Percentiles rank a stretch among this genome's conserved stretches.
Evolutionary conservation across 345 rosid species (phyloP).

Genomic region (Bruguiera gymnorhiza): DNA sequence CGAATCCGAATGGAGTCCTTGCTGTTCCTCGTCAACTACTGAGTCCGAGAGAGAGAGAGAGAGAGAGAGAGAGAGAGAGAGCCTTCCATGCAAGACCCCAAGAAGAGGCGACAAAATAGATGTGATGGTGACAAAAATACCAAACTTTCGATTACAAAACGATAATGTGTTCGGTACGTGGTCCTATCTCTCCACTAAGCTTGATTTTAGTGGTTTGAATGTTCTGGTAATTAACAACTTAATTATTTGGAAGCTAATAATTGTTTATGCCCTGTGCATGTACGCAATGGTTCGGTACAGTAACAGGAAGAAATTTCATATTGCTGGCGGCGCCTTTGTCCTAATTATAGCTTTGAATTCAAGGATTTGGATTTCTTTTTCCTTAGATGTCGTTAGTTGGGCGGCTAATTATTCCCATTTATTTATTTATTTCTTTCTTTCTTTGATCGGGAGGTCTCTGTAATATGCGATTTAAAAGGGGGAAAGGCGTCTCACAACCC

Average conservation of each 20-base stretch:
- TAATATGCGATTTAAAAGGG: too few relatives aligned
- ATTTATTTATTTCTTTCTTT: too few relatives aligned
- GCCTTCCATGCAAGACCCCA: not conserved
- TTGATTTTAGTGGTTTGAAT: not conserved
- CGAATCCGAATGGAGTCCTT: not conserved
- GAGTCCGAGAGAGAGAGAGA: not conserved
- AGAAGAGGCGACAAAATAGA: not conserved
- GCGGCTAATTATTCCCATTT: too few relatives aligned
- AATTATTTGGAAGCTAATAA: not conserved
- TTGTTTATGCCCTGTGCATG: not conserved
- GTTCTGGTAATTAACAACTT: not conserved
- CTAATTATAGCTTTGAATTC: too few relatives aligned
- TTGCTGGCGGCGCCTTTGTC: too few relatives aligned
- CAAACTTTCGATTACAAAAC: slow-evolving; percentile 13
- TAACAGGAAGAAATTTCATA: not conserved
- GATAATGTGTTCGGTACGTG: slow-evolving; percentile 15
- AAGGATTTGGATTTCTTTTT: too few relatives aligned
- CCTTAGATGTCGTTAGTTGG: too few relatives aligned
- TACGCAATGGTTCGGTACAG: not conserved
- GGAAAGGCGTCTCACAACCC: too few relatives aligned
- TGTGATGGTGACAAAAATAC: not conserved
- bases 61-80: not conserved
- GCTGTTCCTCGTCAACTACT: not conserved
- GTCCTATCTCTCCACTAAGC: not conserved
- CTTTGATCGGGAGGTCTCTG: too few relatives aligned